Percentiles rank a stretch among this genome's conserved stretches.
phyloP scores from a whole-genome alignment of 1,284 basidiomycete species.

The Neolentinus lepideus region DNA sequence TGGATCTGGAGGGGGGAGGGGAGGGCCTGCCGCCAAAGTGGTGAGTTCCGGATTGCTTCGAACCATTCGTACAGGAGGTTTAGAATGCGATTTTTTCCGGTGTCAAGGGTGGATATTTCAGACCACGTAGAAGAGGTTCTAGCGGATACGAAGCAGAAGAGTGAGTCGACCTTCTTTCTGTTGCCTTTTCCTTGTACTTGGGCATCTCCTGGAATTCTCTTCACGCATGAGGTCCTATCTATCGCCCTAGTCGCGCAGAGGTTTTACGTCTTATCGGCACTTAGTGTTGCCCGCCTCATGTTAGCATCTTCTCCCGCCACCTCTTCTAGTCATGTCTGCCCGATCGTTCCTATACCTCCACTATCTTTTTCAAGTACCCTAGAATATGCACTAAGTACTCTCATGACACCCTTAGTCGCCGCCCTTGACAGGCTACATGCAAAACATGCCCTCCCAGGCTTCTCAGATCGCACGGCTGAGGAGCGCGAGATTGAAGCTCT shows the following conservation, averaged over 20 bases:
- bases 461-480: conserved; percentile 89
- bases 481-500: conserved; percentile 90
- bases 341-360: conserved; percentile 8
- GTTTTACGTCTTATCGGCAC: too few species aligned
- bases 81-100: too few species aligned
- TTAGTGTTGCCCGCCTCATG: conserved; percentile 5
- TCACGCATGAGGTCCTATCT: conserved; percentile 7
- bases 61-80: too few species aligned
- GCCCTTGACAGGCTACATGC: conserved; percentile 90
- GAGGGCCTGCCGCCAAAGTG: conserved; percentile 58
- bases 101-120: conserved; percentile 78
- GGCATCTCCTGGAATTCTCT: neutral
- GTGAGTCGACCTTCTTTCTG: conserved; percentile 41
- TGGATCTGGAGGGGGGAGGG: conserved; percentile 48
- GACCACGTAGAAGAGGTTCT: conserved; percentile 85
- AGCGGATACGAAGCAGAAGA: conserved; percentile 63
- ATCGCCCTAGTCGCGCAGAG: conserved; percentile 2
- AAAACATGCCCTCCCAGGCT: conserved; percentile 93
- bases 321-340: conserved; percentile 1
- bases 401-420: conserved; percentile 44
- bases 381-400: neutral
- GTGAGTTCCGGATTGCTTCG: conserved; percentile 24
- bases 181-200: conserved; percentile 1
- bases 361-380: neutral
- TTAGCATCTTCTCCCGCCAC: conserved; percentile 8